Conservation (phyloP, 2,329 filamentous ascomycete species). For the Aspergillus fijiensis region DNA sequence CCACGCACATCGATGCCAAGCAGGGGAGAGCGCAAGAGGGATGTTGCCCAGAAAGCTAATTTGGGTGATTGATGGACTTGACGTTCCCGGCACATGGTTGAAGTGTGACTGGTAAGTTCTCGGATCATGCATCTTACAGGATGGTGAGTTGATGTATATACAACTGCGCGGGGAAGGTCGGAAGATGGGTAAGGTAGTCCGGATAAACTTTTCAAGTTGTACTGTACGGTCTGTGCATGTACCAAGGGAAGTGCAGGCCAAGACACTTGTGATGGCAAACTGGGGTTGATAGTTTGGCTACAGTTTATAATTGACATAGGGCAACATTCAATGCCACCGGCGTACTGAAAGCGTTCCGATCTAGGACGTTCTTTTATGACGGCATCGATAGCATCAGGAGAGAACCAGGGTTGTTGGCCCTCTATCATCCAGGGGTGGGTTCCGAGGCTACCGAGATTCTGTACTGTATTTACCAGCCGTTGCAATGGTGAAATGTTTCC, state of each 20-base stretch:
- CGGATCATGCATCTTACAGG: not conserved
- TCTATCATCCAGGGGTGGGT: not conserved
- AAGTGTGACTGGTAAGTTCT: slow-evolving; percentile 1
- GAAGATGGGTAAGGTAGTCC: not conserved
- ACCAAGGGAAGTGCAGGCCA: not conserved
- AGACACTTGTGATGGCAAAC: not conserved
- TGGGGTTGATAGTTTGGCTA: not conserved
- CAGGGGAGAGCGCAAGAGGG: not conserved
- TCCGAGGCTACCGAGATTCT: not conserved
- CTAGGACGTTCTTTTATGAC: not conserved
- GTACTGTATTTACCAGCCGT: not conserved
- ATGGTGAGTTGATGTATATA: not conserved
- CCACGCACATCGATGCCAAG: not conserved
- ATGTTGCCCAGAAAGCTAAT: not conserved
- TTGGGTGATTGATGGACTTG: not conserved
- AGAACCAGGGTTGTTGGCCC: not conserved
- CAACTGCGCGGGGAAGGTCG: not conserved
- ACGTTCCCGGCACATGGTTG: not conserved
- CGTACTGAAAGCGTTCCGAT: too few species aligned
- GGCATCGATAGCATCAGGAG: not conserved
- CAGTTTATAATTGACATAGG: not conserved
- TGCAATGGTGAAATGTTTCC: not conserved
- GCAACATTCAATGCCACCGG: not conserved
- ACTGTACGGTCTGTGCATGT: too few species aligned
- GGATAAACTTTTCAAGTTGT: not conserved